Conservation (phyloP, 345 rosid genomes). For the Arabidopsis thaliana region DNA sequence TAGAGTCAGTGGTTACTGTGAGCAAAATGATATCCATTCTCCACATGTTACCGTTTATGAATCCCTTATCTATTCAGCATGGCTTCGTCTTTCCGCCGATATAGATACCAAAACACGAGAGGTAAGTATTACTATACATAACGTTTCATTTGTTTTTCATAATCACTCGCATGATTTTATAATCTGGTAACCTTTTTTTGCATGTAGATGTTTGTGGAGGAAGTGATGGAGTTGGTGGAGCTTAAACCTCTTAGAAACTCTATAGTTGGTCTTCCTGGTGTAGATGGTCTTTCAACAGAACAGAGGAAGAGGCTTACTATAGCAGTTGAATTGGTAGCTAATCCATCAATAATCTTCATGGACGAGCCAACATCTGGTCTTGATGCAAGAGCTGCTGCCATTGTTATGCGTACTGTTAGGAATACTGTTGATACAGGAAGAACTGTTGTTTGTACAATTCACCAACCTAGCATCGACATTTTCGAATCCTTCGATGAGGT, state of each 20-base stretch:
- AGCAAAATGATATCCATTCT: conserved; percentile 92
- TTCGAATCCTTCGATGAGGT: conserved; percentile 96
- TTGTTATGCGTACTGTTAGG: conserved; percentile 94
- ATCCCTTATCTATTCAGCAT: conserved; percentile 83
- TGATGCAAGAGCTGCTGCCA: conserved; percentile 95
- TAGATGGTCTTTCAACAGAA: conserved; percentile 86
- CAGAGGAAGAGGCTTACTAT: conserved; percentile 93
- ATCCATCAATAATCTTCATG: conserved; percentile 94
- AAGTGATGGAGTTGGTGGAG: conserved; percentile 94
- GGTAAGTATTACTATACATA: conserved; percentile 46
- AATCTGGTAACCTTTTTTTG: background rate
- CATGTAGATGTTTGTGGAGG: conserved; percentile 80
- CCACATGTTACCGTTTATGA: conserved; percentile 89
- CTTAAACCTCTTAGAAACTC: conserved; percentile 73
- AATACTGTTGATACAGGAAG: conserved; percentile 97
- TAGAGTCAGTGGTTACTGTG: conserved; percentile 85
- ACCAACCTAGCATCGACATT: conserved; percentile 93
- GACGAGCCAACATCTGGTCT: conserved; percentile 97
- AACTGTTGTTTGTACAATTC: conserved; percentile 95
- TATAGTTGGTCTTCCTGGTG: conserved; percentile 88
- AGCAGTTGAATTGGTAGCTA: conserved; percentile 94
- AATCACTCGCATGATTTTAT: background rate
- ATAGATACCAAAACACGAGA: conserved; percentile 59
- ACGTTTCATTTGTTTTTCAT: conserved; percentile 17
- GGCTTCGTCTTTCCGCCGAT: conserved; percentile 86